Base-by-base conservation (phyloP, 2,329 filamentous ascomycete genomes). In the Colletotrichum trifolii region DNA sequence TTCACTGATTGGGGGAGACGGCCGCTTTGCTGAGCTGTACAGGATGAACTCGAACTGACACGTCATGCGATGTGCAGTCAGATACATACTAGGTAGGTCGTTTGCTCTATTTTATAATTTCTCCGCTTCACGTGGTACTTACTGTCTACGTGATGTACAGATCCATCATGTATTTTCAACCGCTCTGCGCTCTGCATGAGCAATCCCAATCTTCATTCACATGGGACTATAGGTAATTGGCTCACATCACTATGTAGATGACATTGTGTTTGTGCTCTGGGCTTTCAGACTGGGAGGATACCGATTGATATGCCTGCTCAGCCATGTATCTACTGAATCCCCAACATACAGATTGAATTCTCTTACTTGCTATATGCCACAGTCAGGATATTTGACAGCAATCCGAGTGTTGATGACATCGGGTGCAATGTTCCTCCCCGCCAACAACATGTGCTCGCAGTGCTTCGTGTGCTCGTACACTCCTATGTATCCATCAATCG, bases 401-500 rank as follows among this genome's bases (percentile, higher is more conserved):
- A 66, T 69, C 8, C 45, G 45, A 9, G 68, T 69, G 54, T 69
- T 66, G 11, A 68, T 46, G 6, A 49, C 56, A 35, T 43, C 53
- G 35, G 61, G 50, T 11, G 36, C 57, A 11, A 64, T 56, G 15
- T 67, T 62, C 8, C 67, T 50, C 25, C 60, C 60, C 36, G 36
- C 59, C 40, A 69, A 34, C 17, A 70, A 34, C 39, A 69, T 69
- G 8, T 58, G 40, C 40, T 62, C 58, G 36, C 70, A 71, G 53
- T 71, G 70, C 46, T 56, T 15, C 9, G 69, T 71, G 33, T 71
- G 69, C 25, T 68, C 50, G 42, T 68, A 66, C 15, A 12, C 52
- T 11, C 54, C 69, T n/a, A 70, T 67, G 57, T 70, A 69, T 38
- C 69, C 54, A 45, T 71, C 70, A 45, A 71, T 66, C 13, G 49